These are phyloP conservation scores for Fusarium heterosporum DNA, from an alignment of 2,329 filamentous ascomycete species.

Conservation along the genomic window DNA sequence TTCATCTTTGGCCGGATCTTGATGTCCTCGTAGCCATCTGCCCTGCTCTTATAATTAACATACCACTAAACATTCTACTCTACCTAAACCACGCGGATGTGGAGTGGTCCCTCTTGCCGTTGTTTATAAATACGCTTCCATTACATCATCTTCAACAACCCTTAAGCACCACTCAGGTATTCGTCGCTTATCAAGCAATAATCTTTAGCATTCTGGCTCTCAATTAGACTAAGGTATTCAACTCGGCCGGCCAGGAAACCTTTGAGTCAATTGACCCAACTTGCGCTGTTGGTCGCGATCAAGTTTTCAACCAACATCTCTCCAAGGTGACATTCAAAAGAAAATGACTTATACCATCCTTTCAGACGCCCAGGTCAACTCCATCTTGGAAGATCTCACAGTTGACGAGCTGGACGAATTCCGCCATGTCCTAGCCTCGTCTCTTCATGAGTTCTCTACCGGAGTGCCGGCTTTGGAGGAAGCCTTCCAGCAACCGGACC, in stretches of 20 bases:
- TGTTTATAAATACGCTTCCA: slow-evolving; percentile 11
- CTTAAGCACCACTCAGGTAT: slow-evolving; percentile 8
- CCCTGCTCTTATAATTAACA: slow-evolving; percentile 3
- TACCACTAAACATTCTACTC: slow-evolving; percentile 3
- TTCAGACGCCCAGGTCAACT: slow-evolving; percentile 66
- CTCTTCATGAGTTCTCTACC: slow-evolving; percentile 72
- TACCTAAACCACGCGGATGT: slow-evolving; percentile 27
- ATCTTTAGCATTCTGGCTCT: background rate
- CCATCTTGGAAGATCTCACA: slow-evolving; percentile 65
- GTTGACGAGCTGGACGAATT: slow-evolving; percentile 65
- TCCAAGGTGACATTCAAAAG: background rate
- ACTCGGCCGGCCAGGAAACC: background rate
- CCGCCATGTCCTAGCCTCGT: slow-evolving; percentile 59
- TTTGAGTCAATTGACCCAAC: background rate
- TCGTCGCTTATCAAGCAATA: slow-evolving; percentile 32
- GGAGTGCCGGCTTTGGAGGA: slow-evolving; percentile 59
- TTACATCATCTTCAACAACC: slow-evolving; percentile 41
- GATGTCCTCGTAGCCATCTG: background rate
- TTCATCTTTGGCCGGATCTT: background rate
- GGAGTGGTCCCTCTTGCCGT: slow-evolving; percentile 36
- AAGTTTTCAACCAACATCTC: slow-evolving; percentile 6
- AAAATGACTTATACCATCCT: slow-evolving; percentile 70
- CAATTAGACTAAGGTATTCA: background rate
- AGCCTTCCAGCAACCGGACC: slow-evolving; percentile 67
- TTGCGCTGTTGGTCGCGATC: background rate